Evolutionary conservation across 169 alveolate genomes (phyloP), one percentile per base, ranked within the genome.

Genomic region (Ichthyophthirius multifiliis): DNA sequence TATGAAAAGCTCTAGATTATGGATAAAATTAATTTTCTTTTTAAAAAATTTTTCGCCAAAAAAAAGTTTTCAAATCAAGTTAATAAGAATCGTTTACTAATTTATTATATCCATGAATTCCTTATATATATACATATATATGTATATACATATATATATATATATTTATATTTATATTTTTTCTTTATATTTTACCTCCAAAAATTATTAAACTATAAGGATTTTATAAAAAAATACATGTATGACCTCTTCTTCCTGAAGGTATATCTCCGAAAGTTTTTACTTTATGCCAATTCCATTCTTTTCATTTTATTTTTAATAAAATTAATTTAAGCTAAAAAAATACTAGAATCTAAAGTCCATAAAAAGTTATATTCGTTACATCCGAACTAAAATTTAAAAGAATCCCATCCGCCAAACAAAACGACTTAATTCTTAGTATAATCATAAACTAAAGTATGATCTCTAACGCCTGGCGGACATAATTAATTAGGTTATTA

Each of bases 231-330:
- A 20, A 55, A 1, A 55, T 39, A 27, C 71, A 55, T 16, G 71
- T 55, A 2, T 55, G 71, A 3, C 71, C 71, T 55, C 71, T 55
- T 55, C 71, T 55, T 6, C 71, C 71, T 27, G 12, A 5, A 55
- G 71, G 71, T 12, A 55, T 27, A 27, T 55, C 71, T 55, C 71
- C 71, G 1, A 23, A 15, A 10, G 71, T 55, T 27, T 55, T 55
- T 3, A 55, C 41, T 27, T 55, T 55, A 55, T 55, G 31, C 71
- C 71, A 55, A 55, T 55, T 55, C 71, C 71, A 55, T 55, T 55
- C 71, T 55, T 27, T 55, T 3, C 13, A 0, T 10, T 10, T 41
- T 9, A 41, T 41, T 9, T 9, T 41, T 41, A 41, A 41, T 13
- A 41, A 9, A 9, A 9, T 41, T 9, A 41, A 41, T 13, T 48